Evolutionary conservation across 495 filamentous ascomycete species (phyloP), one percentile per base, ranked within the genome.

Genomic region (Penicillium atrosanguineum): DNA sequence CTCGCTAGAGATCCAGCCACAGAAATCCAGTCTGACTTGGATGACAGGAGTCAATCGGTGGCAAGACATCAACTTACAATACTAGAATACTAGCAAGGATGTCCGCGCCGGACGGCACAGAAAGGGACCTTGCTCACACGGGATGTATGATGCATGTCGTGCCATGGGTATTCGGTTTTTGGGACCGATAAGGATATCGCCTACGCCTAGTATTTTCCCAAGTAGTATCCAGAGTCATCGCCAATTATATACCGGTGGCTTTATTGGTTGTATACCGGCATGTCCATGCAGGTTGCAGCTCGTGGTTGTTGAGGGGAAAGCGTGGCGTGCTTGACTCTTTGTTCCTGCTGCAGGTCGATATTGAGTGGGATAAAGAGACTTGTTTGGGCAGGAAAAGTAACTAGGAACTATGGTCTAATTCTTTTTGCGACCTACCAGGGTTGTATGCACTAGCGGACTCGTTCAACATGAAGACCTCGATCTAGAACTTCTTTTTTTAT

Each of bases 401-500:
- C 25, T 44, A 39, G 9, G 7, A 29, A 55, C 47, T 50, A 25
- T 41, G 14, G 28, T 39, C 36, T 31, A 53, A 34, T 54, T 28
- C 26, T 16, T 20, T 39, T 40, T 20, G 16, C n/a, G 16, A 18
- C 38, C 9, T 19, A 5, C 38, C 16, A 15, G 9, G 19, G 19
- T 18, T 40, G 38, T 19, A 51, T 59, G 34, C 53, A 50, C 45
- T 39, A 50, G 41, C 51, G 44, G 51, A 21, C 43, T 50, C 11
- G 45, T 44, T 52, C 38, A n/a, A n/a, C 1, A 16, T 19, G 37
- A 57, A 52, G 50, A 50, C 54, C 48, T 50, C 31, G 49, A 66
- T 64, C 64, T 67, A 65, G 62, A 69, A 71, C 62, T 62, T 67
- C 59, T 56, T 50, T 36, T 48, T 57, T 23, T 23, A 50, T 48